Evolutionary conservation across 352 stramenopile genomes (phyloP).

Genomic region (Phytophthora tubulina): DNA sequence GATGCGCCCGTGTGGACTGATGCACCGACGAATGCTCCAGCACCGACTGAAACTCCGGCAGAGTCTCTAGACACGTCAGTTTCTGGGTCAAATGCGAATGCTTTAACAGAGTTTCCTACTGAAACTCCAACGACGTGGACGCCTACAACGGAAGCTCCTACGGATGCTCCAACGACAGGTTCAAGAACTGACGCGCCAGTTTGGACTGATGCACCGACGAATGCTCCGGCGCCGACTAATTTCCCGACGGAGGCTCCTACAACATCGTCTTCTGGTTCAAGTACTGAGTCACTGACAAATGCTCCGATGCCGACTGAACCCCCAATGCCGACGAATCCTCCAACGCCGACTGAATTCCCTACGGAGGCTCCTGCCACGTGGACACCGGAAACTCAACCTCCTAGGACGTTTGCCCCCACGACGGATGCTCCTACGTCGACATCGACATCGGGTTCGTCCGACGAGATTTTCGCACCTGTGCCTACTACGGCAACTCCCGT

Average conservation of each 20-base stretch:
- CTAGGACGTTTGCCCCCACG: conserved; percentile 15
- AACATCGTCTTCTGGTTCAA: conserved; percentile 7
- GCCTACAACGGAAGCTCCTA: too few relatives aligned
- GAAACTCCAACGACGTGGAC: too few relatives aligned
- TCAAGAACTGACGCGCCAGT: not conserved
- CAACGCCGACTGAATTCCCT: conserved; percentile 5
- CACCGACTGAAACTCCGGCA: not conserved
- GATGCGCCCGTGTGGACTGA: not conserved
- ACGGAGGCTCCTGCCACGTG: conserved; percentile 18
- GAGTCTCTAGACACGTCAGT: conserved; percentile 1
- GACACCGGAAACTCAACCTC: conserved; percentile 8
- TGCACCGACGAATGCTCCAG: not conserved
- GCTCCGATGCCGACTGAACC: conserved; percentile 1
- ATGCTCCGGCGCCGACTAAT: not conserved
- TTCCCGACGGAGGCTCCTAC: not conserved
- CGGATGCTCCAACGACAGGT: conserved; percentile 4
- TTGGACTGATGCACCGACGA: conserved; percentile 15
- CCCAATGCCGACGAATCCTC: not conserved
- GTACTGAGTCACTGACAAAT: conserved; percentile 14
- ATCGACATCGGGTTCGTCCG: conserved; percentile 23
- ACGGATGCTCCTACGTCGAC: conserved; percentile 19
- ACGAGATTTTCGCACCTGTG: conserved; percentile 5
- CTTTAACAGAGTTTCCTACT: too few relatives aligned
- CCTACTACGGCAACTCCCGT: conserved; percentile 11
- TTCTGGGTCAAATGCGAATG: conserved; percentile 12